Base-by-base conservation (phyloP, 2,329 filamentous ascomycete species). In the Fusarium mangiferae region DNA sequence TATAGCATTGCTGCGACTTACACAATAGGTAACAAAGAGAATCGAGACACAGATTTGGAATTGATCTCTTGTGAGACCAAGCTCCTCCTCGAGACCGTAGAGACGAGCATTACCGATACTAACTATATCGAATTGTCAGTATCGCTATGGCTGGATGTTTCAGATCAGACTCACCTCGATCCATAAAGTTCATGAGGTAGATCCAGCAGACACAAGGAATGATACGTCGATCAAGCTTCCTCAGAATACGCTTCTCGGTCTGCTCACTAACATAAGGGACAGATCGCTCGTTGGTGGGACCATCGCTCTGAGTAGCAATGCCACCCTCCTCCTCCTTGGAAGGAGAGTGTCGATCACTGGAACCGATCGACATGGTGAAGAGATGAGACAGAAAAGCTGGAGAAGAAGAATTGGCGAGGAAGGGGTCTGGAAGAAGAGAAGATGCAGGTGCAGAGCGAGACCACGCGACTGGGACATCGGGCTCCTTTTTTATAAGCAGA, bases 61-160 rank as follows among this genome's bases (percentile, higher is more conserved):
- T 73, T 91, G 87, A 28, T 87, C 86, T 7, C 85, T 84, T 35
- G 79, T 78, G 72, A 93, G 81, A 17, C 84, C 82, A 6, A 93
- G 83, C 62, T 92, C 90, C 28, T 87, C 81, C 78, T 92, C 89
- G 39, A 77, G 51, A 10, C 59, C 59, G 15, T 77, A 78, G 3
- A 92, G 83, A 14, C 87, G 84, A 24, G 90, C 90, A 81, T 92
- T 92, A 44, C 90, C 90, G 49, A 93, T 93, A 77, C 93, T 93
- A 41, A 92, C 90, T 91, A 68, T 86, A 8, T 14, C 7, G 26
- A 15, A 51, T 17, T 48, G 35, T 52, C 26, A 62, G 12, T 8
- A 1, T 15, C 1, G 5, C 6, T 1, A 3, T 3, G 1, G 2
- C 11, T n/a, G 1, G 4, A 5, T 24, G 7, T 17, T 22, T 54